A percentile compares a stretch with the other conserved stretches of the same genome.
Evolutionary conservation across 225 moss, liverwort and hornwort genomes (phyloP).

Genomic region (Thuidium tamariscinum): DNA sequence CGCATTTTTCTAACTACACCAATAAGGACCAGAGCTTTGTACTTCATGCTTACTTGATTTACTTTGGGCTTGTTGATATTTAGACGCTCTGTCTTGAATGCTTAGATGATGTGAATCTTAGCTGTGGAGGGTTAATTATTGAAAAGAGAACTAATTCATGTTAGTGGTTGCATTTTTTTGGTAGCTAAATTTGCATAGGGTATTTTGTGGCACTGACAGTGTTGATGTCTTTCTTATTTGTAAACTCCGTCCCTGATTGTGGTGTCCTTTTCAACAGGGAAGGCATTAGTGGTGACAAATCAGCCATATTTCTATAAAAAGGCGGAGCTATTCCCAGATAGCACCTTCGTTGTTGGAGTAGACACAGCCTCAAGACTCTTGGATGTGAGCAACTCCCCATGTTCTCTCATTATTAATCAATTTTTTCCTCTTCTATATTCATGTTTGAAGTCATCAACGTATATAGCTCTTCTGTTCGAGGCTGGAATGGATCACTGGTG

Average conservation of each 20-base stretch:
- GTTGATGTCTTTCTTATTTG: background rate
- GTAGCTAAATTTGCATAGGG: background rate
- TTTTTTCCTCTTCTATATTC: background rate
- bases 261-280: slow-evolving; percentile 33
- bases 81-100: background rate
- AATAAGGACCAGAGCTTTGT: background rate
- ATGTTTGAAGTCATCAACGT: background rate
- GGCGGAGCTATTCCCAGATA: slow-evolving; percentile 80
- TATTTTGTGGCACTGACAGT: background rate
- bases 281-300: slow-evolving; percentile 67
- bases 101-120: background rate
- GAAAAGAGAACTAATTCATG: background rate
- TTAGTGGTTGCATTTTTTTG: background rate
- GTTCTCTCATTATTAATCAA: background rate
- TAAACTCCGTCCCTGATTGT: background rate
- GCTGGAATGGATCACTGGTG: background rate
- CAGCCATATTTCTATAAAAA: slow-evolving; percentile 92
- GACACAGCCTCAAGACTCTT: slow-evolving; percentile 81
- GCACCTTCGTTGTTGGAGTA: slow-evolving; percentile 87
- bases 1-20: background rate
- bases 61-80: background rate
- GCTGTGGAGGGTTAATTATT: background rate
- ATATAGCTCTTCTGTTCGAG: background rate
- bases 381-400: slow-evolving; percentile 34
- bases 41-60: background rate